A percentile compares a stretch with the other conserved stretches of the same genome.
Evolutionary conservation across 2,329 filamentous ascomycete genomes (phyloP).

Genomic region (Didymella arachidicola): DNA sequence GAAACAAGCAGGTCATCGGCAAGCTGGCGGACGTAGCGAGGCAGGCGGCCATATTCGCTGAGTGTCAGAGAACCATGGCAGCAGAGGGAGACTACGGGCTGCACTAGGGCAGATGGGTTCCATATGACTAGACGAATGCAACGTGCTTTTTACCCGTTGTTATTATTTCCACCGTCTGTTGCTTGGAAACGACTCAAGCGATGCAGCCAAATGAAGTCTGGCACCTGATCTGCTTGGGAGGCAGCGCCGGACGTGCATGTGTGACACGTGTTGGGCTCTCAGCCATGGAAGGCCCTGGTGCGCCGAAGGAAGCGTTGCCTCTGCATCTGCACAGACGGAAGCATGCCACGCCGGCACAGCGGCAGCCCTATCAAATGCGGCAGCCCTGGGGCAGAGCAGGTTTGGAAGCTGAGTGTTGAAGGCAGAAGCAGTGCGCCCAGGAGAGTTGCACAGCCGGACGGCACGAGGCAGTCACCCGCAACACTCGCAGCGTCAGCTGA

Average conservation of each 20-base stretch:
- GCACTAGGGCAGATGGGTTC: constrained; percentile 25
- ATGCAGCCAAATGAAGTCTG: constrained; percentile 8
- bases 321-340: constrained; percentile 20
- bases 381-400: constrained; percentile 14
- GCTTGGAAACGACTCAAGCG: background rate
- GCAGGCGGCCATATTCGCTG: constrained; percentile 67
- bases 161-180: constrained; percentile 1
- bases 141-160: background rate
- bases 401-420: constrained; percentile 11
- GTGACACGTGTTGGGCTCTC: constrained; percentile 23
- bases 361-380: constrained; percentile 42
- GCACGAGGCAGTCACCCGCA: constrained; percentile 18
- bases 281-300: constrained; percentile 14
- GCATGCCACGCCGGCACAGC: constrained; percentile 9
- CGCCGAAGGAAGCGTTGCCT: constrained; percentile 13
- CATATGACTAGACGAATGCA: constrained; percentile 4
- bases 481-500: constrained; percentile 21
- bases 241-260: constrained; percentile 13
- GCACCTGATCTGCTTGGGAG: constrained; percentile 12
- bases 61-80: constrained; percentile 59
- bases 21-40: constrained; percentile 65
- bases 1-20: constrained; percentile 66
- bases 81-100: constrained; percentile 43
- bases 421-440: constrained; percentile 4
- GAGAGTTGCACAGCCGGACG: constrained; percentile 17